Evolutionary conservation across 805 yeast genomes (phyloP).

Genomic region (Zygotorulaspora sp.): DNA sequence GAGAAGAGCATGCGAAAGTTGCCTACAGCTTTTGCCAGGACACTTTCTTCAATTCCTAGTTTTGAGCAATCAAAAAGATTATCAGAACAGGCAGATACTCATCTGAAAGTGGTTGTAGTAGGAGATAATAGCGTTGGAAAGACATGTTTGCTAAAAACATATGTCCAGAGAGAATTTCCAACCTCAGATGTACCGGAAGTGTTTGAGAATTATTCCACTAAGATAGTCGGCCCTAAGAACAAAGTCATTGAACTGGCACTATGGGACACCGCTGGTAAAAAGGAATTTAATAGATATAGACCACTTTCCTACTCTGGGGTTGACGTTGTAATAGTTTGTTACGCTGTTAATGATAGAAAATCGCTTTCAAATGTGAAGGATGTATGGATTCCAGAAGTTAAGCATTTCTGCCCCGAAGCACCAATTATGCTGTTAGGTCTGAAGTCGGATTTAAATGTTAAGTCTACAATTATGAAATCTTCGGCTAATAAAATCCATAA

Average conservation of each 20-base stretch:
- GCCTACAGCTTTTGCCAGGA: conserved; percentile 24
- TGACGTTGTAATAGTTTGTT: conserved; percentile 70
- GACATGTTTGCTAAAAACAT: conserved; percentile 64
- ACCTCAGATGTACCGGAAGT: conserved; percentile 74
- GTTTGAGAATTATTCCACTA: conserved; percentile 71
- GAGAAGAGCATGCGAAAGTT: conserved; percentile 13
- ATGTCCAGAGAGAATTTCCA: conserved; percentile 63
- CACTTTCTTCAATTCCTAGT: conserved; percentile 27
- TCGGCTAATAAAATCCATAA: conserved; percentile 5
- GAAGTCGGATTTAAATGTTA: conserved; percentile 55
- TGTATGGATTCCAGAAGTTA: conserved; percentile 84
- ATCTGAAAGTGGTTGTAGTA: conserved; percentile 66
- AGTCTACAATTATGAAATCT: conserved; percentile 9
- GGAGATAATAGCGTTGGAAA: conserved; percentile 94
- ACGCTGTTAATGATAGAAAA: conserved; percentile 56
- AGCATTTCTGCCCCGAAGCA: conserved; percentile 73
- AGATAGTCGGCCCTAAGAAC: conserved; percentile 45
- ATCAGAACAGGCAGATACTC: conserved; percentile 35
- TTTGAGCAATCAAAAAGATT: conserved; percentile 25
- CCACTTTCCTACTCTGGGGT: conserved; percentile 79
- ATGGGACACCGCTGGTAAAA: conserved; percentile 93
- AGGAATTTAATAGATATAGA: conserved; percentile 74
- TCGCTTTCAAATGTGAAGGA: conserved; percentile 72
- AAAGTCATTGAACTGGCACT: conserved; percentile 62
- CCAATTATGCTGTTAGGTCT: conserved; percentile 82